phyloP scores from a whole-genome alignment of 2,329 filamentous ascomycete genomes.

The Pseudomassariella vexata region DNA sequence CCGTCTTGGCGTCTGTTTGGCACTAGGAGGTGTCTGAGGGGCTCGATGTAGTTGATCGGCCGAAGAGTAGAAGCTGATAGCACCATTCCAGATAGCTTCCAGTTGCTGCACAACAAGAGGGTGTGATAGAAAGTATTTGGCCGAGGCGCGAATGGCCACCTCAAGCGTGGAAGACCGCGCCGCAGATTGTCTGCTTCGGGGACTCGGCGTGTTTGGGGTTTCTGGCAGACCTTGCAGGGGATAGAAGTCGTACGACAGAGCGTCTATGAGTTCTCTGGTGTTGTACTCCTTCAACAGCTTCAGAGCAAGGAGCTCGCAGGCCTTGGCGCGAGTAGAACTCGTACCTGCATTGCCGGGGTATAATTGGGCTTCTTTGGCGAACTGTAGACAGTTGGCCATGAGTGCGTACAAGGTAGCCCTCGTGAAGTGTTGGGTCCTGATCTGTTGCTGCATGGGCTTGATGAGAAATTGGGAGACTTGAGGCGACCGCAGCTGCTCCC shows the following conservation, averaged over 20 bases:
- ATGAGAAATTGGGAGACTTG: conserved; percentile 93
- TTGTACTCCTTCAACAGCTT: conserved; percentile 85
- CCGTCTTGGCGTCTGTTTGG: conserved; percentile 17
- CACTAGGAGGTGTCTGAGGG: conserved; percentile 21
- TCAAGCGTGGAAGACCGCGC: conserved; percentile 86
- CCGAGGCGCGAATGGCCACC: conserved; percentile 85
- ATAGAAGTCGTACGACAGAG: conserved; percentile 90
- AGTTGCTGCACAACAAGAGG: conserved; percentile 88
- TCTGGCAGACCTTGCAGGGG: conserved; percentile 74
- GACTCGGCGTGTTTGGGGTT: conserved; percentile 30
- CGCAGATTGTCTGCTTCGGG: conserved; percentile 44
- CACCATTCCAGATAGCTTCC: conserved; percentile 96
- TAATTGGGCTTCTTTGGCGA: conserved; percentile 77
- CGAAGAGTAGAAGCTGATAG: conserved; percentile 87
- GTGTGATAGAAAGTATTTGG: conserved; percentile 88
- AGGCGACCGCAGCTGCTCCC: conserved; percentile 93
- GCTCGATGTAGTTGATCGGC: conserved; percentile 78
- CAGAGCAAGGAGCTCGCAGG: conserved; percentile 87
- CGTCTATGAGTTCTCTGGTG: conserved; percentile 87
- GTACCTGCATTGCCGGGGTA: conserved; percentile 81
- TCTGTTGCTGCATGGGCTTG: conserved; percentile 91
- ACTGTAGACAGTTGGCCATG: conserved; percentile 91
- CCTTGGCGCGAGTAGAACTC: conserved; percentile 76
- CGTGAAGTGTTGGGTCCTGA: conserved; percentile 76
- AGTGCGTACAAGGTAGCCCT: conserved; percentile 82